Evolutionary conservation across 495 filamentous ascomycete species (phyloP), one percentile per base, ranked within the genome.

Genomic region (Hyphodiscus hymeniophilus): DNA sequence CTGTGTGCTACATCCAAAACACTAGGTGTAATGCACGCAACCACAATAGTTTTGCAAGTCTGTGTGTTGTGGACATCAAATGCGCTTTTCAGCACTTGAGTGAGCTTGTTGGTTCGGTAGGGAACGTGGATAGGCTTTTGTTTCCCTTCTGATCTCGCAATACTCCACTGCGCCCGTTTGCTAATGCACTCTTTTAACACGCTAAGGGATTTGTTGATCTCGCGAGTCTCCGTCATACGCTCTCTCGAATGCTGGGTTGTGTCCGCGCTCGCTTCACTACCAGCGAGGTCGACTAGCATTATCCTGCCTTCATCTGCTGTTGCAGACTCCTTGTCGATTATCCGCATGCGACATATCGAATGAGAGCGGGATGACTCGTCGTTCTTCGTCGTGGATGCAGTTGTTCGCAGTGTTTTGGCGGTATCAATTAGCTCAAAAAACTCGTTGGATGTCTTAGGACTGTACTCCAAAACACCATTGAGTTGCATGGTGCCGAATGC

Each of bases 261-360:
- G 45, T 64, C 62, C 4, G 44, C 44, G 4, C 51, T 54, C 54
- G 11, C 58, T 55, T 75, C 73, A 30, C 67, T 66, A 1, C 71
- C 72, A 3, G 71, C 72, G 0, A 72, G 65, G 47, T 76, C 72
- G 34, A 73, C 56, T 1, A 76, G 60, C 42, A 66, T 68, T 1
- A 74, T 55, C 0, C 66, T 32, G 3, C 73, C 69, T 47, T 71
- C 64, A 2, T 55, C n/a, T 2, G n/a, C 38, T n/a, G 43, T 52
- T 8, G 51, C 17, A 0, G 40, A 12, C 21, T 34, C 31, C 7
- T 50, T 56, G 21, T 70, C 62, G 51, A 65, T 57, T 40, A 74
- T 59, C 21, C 67, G 58, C 31, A 75, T 65, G 26, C 68, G 67
- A 44, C 67, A 71, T 39, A 75, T 66, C 28, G 65, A 66, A 56